A percentile compares a stretch with the other conserved stretches of the same genome.
These are phyloP conservation scores for Malassezia arunalokei DNA, from an alignment of 1,284 basidiomycete species.

Conservation along the genomic window DNA sequence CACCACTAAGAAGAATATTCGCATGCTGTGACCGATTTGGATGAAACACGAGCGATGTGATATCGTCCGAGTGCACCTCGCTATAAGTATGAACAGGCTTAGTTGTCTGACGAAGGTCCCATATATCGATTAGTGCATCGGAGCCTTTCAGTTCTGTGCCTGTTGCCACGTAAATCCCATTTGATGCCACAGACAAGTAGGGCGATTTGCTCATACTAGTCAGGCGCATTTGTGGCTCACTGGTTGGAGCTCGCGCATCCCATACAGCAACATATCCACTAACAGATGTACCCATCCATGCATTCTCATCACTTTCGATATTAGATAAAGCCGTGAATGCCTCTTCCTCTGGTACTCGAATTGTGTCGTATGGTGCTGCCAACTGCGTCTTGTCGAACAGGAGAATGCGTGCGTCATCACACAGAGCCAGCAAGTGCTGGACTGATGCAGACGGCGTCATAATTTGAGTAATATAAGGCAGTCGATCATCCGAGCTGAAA, in stretches of 20 bases:
- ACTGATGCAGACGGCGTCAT: slow-evolving; percentile 21
- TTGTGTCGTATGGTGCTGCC: slow-evolving; percentile 16
- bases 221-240: slow-evolving; percentile 16
- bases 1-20: slow-evolving; percentile 31
- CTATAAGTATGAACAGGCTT: slow-evolving; percentile 30
- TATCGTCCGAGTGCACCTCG: slow-evolving; percentile 42
- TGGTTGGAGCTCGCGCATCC: slow-evolving; percentile 19
- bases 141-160: slow-evolving; percentile 36
- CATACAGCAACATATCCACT: slow-evolving; percentile 21
- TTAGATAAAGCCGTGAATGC: slow-evolving; percentile 19
- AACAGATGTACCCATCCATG: slow-evolving; percentile 16
- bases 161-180: slow-evolving; percentile 23
- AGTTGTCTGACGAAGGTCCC: slow-evolving; percentile 23
- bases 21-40: slow-evolving; percentile 17
- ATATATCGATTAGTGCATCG: slow-evolving; percentile 37
- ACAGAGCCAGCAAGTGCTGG: slow-evolving; percentile 20
- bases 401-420: slow-evolving; percentile 21
- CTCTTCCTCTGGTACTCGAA: slow-evolving; percentile 15
- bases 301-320: background rate
- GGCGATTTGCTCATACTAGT: slow-evolving; percentile 20
- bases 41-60: slow-evolving; percentile 34
- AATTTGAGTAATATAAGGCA: slow-evolving; percentile 26
- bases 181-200: slow-evolving; percentile 20
- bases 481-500: background rate
- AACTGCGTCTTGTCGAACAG: slow-evolving; percentile 24